A percentile compares a stretch with the other conserved stretches of the same genome.
Evolutionary conservation across 331 rosid genomes (phyloP).

Genomic region (Ulmus americana): DNA sequence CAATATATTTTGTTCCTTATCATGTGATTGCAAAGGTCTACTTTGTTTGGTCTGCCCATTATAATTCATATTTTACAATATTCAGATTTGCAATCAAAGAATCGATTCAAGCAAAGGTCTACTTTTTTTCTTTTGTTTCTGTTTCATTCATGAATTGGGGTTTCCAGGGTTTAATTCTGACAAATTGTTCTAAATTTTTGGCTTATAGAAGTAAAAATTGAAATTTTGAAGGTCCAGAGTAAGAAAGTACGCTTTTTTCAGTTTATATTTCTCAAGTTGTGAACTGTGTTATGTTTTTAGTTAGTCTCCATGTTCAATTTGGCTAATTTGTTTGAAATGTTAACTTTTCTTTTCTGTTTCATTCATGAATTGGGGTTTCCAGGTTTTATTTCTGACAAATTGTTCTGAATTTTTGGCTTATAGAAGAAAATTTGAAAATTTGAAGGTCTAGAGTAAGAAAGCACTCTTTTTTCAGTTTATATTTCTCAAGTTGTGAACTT

Average conservation of each 20-base stretch:
- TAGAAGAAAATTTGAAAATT: constrained; percentile 20
- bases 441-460: constrained; percentile 15
- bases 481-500: too few species aligned
- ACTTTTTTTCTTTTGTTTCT: neutral
- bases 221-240: constrained; percentile 23
- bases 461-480: neutral
- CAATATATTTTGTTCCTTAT: constrained; percentile 13
- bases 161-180: too few species aligned
- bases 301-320: constrained; percentile 7
- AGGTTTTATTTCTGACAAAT: constrained; percentile 2
- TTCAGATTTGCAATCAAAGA: too few species aligned
- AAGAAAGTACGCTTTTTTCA: constrained; percentile 5
- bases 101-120: too few species aligned
- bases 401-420: neutral
- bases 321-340: constrained; percentile 4
- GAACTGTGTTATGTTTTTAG: neutral
- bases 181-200: too few species aligned
- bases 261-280: too few species aligned
- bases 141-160: neutral
- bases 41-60: too few species aligned
- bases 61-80: too few species aligned
- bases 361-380: constrained; percentile 12
- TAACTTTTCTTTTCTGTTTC: neutral
- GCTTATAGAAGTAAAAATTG: constrained; percentile 2
- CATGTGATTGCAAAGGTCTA: neutral